phyloP scores from a whole-genome alignment of 1,284 basidiomycete genomes.

The Apiotrichum akiyoshidainum region DNA sequence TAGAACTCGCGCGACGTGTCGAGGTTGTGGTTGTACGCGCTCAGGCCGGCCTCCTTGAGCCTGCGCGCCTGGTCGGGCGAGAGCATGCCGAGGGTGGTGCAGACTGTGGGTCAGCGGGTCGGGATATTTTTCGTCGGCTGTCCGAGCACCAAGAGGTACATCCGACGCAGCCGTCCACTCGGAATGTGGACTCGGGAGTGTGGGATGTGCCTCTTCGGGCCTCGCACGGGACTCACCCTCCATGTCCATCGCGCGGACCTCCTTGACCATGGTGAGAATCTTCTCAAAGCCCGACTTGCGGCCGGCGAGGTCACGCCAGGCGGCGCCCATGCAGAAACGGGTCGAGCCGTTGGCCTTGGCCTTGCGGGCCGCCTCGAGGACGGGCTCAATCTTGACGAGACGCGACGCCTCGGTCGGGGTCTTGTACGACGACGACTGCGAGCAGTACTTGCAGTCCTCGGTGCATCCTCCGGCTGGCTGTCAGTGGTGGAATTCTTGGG shows the following conservation, averaged over 20 bases:
- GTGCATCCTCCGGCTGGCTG: conserved; percentile 80
- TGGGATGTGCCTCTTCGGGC: too few relatives aligned
- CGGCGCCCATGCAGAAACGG: conserved; percentile 98
- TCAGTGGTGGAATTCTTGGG: conserved; percentile 4
- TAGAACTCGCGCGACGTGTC: conserved; percentile 98
- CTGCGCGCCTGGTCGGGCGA: conserved; percentile 87
- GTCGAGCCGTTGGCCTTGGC: conserved; percentile 96
- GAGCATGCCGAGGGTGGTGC: conserved; percentile 97
- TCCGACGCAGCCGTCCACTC: too few relatives aligned
- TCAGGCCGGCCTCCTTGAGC: conserved; percentile 91
- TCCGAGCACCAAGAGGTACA: too few relatives aligned
- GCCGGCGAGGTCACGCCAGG: conserved; percentile 95
- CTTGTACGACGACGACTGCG: conserved; percentile 87
- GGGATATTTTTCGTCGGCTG: not conserved
- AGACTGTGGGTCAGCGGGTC: conserved; percentile 57
- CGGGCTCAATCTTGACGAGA: conserved; percentile 86
- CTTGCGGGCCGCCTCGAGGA: conserved; percentile 81
- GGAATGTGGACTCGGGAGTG: too few relatives aligned
- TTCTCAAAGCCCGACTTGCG: conserved; percentile 91
- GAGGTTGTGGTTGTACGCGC: conserved; percentile 95
- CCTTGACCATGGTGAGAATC: conserved; percentile 85
- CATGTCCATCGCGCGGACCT: conserved; percentile 85
- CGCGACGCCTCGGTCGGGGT: conserved; percentile 85
- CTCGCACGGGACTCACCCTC: conserved; percentile 53
- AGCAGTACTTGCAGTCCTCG: conserved; percentile 98